Evolutionary conservation across 257 asterid species (phyloP), one percentile per base, ranked within the genome.

Genomic region (Ocimum tenuiflorum): DNA sequence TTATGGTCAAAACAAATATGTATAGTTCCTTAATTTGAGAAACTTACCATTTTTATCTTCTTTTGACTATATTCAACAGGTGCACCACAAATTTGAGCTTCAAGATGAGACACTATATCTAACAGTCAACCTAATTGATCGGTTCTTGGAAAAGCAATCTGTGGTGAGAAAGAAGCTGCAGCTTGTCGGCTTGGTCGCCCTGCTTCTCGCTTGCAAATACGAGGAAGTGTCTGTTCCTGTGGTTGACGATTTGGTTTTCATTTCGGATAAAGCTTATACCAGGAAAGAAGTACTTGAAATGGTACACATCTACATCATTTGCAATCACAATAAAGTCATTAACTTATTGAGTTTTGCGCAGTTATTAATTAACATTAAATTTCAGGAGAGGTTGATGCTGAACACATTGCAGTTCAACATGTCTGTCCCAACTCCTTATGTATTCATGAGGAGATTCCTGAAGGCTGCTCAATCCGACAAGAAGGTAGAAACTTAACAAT

Each of bases 201-300:
- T 90, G 97, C 88, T 94, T 47, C 69, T 92, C 27, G 97, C 99
- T 2, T 87, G 96, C 91, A 94, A 94, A 68, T 94, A 94, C 13
- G 99, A 94, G 80, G 97, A 89, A 48, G 92, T 89, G 48, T 82
- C 89, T 1, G 96, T 86, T 10, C 99, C 97, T 1, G 80, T 86
- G 5, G 99, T 94, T 10, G 97, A 87, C 60, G 99, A 94, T 75
- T 56, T 94, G 67, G 74, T 94, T 13, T 83, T 88, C 27, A 89
- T 94, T 24, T 94, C 99, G 0, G 99, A 89, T 84, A 90, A 81
- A 73, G 97, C 99, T 60, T 90, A 94, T 55, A 51, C 88, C 9
- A 87, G 94, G 72, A 77, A 72, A 70, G 94, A 94, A 80, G 81
- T 94, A 4, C 86, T 94, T 39, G 96, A 89, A 69, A 89, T 92